Conservation (phyloP, 495 filamentous ascomycete species). For the Parathielavia appendiculata region DNA sequence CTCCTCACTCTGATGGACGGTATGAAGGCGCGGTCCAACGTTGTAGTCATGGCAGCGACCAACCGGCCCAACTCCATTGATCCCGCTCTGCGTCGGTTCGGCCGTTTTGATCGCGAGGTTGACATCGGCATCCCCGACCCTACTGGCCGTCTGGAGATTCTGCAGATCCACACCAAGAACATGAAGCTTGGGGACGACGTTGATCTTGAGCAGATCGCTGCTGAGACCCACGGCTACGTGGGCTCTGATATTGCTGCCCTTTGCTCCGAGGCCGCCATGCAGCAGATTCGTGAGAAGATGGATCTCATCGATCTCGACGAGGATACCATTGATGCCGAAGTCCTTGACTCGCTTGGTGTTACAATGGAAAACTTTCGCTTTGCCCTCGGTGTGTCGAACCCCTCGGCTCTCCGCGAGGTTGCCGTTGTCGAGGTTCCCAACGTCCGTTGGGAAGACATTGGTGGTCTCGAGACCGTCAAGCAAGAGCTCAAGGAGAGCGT, state of each 20-base stretch:
- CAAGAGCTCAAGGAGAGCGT: constrained; percentile 98
- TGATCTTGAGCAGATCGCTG: constrained; percentile 91
- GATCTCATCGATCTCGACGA: constrained; percentile 98
- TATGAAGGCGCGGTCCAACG: constrained; percentile 98
- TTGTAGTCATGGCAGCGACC: constrained; percentile 97
- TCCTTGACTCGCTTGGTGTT: constrained; percentile 94
- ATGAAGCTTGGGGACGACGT: constrained; percentile 99
- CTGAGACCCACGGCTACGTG: constrained; percentile 98
- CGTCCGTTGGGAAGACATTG: constrained; percentile 98
- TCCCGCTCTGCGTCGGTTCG: constrained; percentile 92
- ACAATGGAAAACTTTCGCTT: constrained; percentile 99
- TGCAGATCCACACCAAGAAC: constrained; percentile 99
- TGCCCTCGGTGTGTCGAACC: constrained; percentile 95
- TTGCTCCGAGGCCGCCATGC: constrained; percentile 98
- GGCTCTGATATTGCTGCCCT: constrained; percentile 98
- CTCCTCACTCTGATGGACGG: constrained; percentile 97
- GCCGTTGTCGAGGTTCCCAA: constrained; percentile 99
- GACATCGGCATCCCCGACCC: constrained; percentile 98
- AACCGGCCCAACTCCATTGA: constrained; percentile 98
- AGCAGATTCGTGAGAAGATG: constrained; percentile 99
- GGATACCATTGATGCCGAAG: constrained; percentile 97
- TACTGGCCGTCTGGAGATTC: constrained; percentile 96
- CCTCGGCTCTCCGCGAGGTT: constrained; percentile 96
- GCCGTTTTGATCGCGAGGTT: constrained; percentile 97
- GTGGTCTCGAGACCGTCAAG: constrained; percentile 97